Base-by-base conservation (phyloP, 352 stramenopile species). In the Phytophthora citrophthora region DNA sequence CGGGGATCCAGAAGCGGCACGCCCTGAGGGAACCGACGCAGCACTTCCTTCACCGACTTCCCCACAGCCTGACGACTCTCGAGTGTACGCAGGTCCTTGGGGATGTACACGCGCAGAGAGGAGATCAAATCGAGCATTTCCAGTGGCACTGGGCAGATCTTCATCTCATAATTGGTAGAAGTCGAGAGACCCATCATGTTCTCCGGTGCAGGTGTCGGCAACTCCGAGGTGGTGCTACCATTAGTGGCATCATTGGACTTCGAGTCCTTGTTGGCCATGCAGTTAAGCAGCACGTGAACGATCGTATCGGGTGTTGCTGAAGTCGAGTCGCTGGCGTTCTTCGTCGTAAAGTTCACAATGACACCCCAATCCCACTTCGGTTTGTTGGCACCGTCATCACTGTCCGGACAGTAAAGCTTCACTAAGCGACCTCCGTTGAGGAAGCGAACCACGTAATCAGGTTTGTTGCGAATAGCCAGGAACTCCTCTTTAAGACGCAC, bases 341-440 rank as follows among this genome's bases (percentile, higher is more conserved):
- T 91, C 47, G 84, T 91, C 45, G 86, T 91, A 40, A 93, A 95
- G 54, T 95, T 93, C 27, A 95, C 83, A 39, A 95, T 88, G 6
- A 95, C 87, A 20, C 87, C 87, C 83, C 83, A 95, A 54, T 93
- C 87, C 87, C 87, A 95, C 53, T 81, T 80, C 12, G 50, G 27
- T 53, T 83, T 83, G 8, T 32, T 60, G n/a, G 68, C 70, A 26
- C 63, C 78, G 34, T 83, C 80, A 12, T 85, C 77, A n/a, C 67
- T 75, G 18, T 86, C 72, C 3, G 69, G 65, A 34, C 59, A 68
- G 52, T 91, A 96, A 4, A 96, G 59, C 47, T 93, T 93, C 24
- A 98, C 86, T 15, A 99, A 80, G 26, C 96, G 88, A 38, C 96
- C 96, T 10, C 88, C 72, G 48, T 99, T 96, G 2, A 99, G 77